These are phyloP conservation scores for Epichloe sibirici DNA, from an alignment of 2,329 filamentous ascomycete species.

Conservation along the genomic window DNA sequence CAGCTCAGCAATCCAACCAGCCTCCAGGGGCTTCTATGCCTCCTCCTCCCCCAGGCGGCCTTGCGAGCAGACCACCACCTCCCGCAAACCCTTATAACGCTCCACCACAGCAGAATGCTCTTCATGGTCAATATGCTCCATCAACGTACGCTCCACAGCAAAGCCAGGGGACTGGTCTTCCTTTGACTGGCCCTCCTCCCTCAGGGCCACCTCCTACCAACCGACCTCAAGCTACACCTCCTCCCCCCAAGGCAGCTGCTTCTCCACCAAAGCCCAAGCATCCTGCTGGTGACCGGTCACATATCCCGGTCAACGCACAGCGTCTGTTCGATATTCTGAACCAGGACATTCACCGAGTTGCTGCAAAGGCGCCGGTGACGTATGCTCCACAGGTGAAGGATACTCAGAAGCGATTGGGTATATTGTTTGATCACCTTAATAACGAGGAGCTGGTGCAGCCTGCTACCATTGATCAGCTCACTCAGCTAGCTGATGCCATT, in stretches of 20 bases:
- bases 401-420: constrained; percentile 80
- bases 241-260: constrained; percentile 33
- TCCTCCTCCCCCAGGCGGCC: constrained; percentile 23
- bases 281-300: constrained; percentile 76
- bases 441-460: constrained; percentile 82
- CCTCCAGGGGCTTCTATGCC: constrained; percentile 25
- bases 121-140: constrained; percentile 22
- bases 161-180: constrained; percentile 25
- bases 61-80: constrained; percentile 30
- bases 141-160: constrained; percentile 27
- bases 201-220: constrained; percentile 20
- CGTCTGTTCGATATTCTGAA: constrained; percentile 71
- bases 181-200: constrained; percentile 27
- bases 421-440: constrained; percentile 95
- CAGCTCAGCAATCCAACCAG: constrained; percentile 38
- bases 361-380: constrained; percentile 69
- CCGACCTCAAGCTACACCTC: constrained; percentile 26
- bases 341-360: constrained; percentile 80
- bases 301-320: constrained; percentile 68
- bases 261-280: constrained; percentile 51
- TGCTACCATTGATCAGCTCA: constrained; percentile 59
- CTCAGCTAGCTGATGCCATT: constrained; percentile 52
- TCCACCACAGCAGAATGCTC: constrained; percentile 33
- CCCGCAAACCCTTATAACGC: constrained; percentile 30
- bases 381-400: constrained; percentile 87